Evolutionary conservation across 2,329 filamentous ascomycete species (phyloP).

Genomic region (Apiospora kogelbergensis): DNA sequence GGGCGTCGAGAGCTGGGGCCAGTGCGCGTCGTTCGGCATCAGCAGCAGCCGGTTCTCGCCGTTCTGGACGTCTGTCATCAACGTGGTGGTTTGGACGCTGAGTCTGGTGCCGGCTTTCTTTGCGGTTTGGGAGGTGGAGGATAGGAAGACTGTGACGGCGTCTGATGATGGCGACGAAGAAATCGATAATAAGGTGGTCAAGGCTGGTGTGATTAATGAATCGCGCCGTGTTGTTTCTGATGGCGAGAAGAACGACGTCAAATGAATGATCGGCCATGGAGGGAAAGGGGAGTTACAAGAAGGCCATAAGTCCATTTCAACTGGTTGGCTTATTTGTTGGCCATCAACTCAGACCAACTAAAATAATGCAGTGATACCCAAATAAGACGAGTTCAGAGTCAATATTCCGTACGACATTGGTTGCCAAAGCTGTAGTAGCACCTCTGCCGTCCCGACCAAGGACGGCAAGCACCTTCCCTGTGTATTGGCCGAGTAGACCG

Average conservation of each 20-base stretch:
- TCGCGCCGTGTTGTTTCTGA: neutral
- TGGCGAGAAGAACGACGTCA: neutral
- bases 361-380: neutral
- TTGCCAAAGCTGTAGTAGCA: no score
- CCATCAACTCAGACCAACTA: neutral
- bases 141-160: neutral
- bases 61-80: neutral
- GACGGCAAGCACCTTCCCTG: no score
- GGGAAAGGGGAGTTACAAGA: neutral
- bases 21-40: slow-evolving; percentile 30
- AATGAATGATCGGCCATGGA: neutral
- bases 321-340: neutral
- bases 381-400: no score
- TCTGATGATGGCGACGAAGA: no score
- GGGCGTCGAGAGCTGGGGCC: slow-evolving; percentile 28
- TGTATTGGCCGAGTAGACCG: no score
- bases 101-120: neutral
- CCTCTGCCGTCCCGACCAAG: no score
- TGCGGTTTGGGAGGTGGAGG: neutral
- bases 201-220: neutral
- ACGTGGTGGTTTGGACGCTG: neutral
- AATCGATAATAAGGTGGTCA: neutral
- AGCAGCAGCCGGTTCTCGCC: slow-evolving; percentile 21
- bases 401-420: no score
- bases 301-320: neutral